Conservation (phyloP, 768 basidiomycete genomes). For the Leucosporidium creatinivorum region DNA sequence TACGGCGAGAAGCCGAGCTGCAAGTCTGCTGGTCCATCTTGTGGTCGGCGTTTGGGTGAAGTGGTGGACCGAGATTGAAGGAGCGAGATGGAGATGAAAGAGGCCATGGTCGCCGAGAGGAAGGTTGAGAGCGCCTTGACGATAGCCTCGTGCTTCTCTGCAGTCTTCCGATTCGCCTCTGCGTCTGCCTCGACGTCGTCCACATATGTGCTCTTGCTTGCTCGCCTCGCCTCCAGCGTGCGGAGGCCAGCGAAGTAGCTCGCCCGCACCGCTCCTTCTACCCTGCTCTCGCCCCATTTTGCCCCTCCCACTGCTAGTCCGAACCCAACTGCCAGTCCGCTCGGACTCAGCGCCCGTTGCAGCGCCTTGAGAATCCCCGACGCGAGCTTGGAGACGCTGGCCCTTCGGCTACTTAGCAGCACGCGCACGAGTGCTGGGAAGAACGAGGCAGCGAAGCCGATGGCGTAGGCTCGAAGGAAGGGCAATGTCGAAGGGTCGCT, state of each 20-base stretch:
- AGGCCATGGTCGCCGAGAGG: neutral
- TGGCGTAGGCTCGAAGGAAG: slow-evolving; percentile 21
- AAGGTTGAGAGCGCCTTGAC: slow-evolving; percentile 14
- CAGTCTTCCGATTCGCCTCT: slow-evolving; percentile 1
- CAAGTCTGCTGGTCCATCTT: neutral
- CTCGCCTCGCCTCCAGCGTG: neutral
- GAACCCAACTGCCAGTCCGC: slow-evolving; percentile 16
- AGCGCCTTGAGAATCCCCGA: neutral
- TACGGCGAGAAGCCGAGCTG: neutral
- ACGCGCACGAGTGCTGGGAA: slow-evolving; percentile 2
- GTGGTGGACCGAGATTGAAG: neutral
- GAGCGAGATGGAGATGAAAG: neutral
- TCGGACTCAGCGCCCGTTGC: neutral
- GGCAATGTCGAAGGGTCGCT: slow-evolving; percentile 23
- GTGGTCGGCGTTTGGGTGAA: neutral
- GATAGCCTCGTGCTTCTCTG: slow-evolving; percentile 4
- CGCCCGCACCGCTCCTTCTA: slow-evolving; percentile 11
- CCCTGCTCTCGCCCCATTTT: slow-evolving; percentile 10
- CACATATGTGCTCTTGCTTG: neutral
- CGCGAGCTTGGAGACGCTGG: neutral
- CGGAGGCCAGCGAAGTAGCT: neutral
- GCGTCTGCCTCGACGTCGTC: too few species aligned
- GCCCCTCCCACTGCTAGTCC: slow-evolving; percentile 25
- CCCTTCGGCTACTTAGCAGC: neutral
- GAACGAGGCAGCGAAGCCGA: slow-evolving; percentile 18